Evolutionary conservation across 495 filamentous ascomycete species (phyloP).

Genomic region (Trichoderma reesei): DNA sequence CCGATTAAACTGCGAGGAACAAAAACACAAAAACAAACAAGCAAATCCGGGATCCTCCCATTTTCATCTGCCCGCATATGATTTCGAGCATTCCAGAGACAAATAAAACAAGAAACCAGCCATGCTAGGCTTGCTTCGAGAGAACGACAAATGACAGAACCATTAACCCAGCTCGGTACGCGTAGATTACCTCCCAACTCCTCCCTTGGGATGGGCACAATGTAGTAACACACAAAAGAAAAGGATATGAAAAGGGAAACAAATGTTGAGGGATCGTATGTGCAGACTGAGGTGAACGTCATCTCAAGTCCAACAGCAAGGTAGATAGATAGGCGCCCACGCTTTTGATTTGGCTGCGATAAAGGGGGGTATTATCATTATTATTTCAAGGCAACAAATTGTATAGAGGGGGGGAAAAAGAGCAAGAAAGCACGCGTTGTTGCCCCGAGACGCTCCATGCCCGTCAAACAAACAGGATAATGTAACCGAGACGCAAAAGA

Average conservation of each 20-base stretch:
- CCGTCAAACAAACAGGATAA: neutral
- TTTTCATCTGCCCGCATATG: constrained; percentile 4
- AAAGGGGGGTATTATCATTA: neutral
- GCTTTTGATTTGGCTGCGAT: neutral
- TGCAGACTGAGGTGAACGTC: neutral
- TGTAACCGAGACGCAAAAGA: neutral
- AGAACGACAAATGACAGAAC: neutral
- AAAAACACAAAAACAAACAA: neutral
- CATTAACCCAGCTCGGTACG: neutral
- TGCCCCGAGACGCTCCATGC: neutral
- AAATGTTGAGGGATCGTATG: neutral
- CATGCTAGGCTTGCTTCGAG: neutral
- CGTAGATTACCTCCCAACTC: constrained; percentile 6
- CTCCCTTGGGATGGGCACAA: neutral
- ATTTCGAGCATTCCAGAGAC: neutral
- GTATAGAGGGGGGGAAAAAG: neutral
- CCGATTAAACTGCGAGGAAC: constrained; percentile 8
- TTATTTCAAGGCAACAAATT: neutral
- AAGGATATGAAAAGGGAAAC: neutral
- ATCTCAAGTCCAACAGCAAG: neutral
- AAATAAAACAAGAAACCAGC: neutral
- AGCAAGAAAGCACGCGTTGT: neutral
- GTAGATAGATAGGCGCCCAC: neutral
- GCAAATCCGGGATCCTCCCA: neutral
- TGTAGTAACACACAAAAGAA: neutral